A percentile compares a stretch with the other conserved stretches of the same genome.
phyloP scores from a whole-genome alignment of 441 rosid species.

The Breynia disticha region DNA sequence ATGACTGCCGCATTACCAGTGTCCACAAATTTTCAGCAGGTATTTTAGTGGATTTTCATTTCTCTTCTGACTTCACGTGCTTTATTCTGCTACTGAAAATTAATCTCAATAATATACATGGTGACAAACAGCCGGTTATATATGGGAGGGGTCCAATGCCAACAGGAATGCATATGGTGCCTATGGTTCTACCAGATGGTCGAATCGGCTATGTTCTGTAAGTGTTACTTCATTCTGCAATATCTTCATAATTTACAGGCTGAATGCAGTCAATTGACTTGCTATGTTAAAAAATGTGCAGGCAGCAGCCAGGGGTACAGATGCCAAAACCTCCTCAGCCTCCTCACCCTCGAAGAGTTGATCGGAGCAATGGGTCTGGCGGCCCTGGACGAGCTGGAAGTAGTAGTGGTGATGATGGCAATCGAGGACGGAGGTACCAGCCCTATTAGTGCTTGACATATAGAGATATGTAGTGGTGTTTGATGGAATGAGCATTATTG shows the following conservation, averaged over 20 bases:
- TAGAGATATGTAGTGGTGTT: slow-evolving; percentile 18
- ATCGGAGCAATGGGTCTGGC: slow-evolving; percentile 53
- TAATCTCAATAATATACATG: slow-evolving; percentile 12
- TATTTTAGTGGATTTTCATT: slow-evolving; percentile 15
- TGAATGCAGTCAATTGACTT: background rate
- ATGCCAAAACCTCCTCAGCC: slow-evolving; percentile 62
- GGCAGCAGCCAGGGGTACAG: slow-evolving; percentile 96
- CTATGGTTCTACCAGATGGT: slow-evolving; percentile 98
- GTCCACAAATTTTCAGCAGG: slow-evolving; percentile 64
- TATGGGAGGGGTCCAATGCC: slow-evolving; percentile 96
- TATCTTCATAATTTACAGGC: background rate
- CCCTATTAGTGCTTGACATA: slow-evolving; percentile 52
- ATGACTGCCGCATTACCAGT: slow-evolving; percentile 57
- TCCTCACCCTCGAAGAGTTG: slow-evolving; percentile 59
- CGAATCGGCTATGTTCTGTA: slow-evolving; percentile 94
- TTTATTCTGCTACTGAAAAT: background rate
- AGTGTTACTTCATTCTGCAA: slow-evolving; percentile 19
- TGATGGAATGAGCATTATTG: slow-evolving; percentile 14
- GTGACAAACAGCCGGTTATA: slow-evolving; percentile 61
- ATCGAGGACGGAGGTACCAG: slow-evolving; percentile 70
- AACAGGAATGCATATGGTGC: slow-evolving; percentile 97
- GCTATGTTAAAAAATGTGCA: slow-evolving; percentile 26
- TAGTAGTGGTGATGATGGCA: slow-evolving; percentile 61
- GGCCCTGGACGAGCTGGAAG: slow-evolving; percentile 62
- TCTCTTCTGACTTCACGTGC: background rate